Conservation (phyloP, 305 asterid species). For the Fraxinus floribunda region DNA sequence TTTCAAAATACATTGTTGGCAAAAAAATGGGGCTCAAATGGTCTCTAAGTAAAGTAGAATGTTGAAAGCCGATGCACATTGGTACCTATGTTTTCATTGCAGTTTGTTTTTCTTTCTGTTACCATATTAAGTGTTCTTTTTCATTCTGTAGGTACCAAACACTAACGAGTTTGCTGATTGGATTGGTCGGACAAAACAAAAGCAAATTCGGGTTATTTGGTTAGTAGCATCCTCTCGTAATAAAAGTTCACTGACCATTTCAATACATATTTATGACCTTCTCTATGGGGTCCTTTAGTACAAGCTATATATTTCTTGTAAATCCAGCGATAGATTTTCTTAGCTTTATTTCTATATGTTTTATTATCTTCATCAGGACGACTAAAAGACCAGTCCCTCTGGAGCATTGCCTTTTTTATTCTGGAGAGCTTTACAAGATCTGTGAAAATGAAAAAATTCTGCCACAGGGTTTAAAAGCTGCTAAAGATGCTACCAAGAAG, state of each 20-base stretch:
- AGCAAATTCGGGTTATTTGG: conserved; percentile 92
- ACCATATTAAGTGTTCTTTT: conserved; percentile 15
- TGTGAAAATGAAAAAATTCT: conserved; percentile 84
- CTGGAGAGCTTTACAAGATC: conserved; percentile 88
- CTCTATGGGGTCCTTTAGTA: conserved; percentile 9
- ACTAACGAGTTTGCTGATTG: conserved; percentile 97
- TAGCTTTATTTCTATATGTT: conserved; percentile 22
- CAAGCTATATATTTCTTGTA: not conserved
- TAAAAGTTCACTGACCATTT: conserved; percentile 19
- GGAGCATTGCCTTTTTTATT: conserved; percentile 89
- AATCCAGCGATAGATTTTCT: not conserved
- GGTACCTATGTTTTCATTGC: not conserved
- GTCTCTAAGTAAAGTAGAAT: not conserved
- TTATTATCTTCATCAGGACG: conserved; percentile 54
- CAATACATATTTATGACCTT: conserved; percentile 15
- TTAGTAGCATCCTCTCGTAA: conserved; percentile 41
- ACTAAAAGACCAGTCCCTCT: conserved; percentile 95
- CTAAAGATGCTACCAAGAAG: conserved; percentile 70
- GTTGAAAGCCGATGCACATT: not conserved
- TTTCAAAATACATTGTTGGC: not conserved
- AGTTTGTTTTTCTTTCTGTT: not conserved
- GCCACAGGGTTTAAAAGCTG: conserved; percentile 83
- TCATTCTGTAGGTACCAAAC: conserved; percentile 76
- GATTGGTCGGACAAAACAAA: conserved; percentile 97
- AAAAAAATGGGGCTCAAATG: not conserved